Evolutionary conservation across 73 alveolate species (phyloP).

Genomic region (Stentor coeruleus): DNA sequence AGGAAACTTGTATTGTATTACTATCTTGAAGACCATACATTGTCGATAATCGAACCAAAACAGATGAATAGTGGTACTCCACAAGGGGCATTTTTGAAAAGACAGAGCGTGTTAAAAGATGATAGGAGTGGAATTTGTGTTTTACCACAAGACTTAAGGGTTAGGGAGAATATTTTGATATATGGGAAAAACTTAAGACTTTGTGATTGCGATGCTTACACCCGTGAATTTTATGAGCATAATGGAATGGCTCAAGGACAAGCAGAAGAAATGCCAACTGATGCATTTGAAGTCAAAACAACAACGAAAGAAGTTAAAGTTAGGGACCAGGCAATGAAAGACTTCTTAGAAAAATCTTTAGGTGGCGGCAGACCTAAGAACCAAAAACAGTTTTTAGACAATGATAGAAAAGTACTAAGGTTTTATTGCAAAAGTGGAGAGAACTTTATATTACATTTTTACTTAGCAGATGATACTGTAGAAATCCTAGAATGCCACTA

Average conservation of each 20-base stretch:
- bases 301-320: neutral
- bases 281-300: conserved; percentile 34
- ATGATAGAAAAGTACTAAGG: conserved; percentile 77
- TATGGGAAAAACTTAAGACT: conserved; percentile 65
- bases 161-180: conserved; percentile 69
- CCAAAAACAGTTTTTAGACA: conserved; percentile 84
- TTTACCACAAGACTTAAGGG: conserved; percentile 61
- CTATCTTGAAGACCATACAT: conserved; percentile 84
- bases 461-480: conserved; percentile 93
- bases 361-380: conserved; percentile 91
- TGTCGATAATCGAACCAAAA: conserved; percentile 75
- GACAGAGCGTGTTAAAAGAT: conserved; percentile 68
- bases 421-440: conserved; percentile 47
- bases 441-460: conserved; percentile 78
- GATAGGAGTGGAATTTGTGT: conserved; percentile 57
- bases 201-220: conserved; percentile 77
- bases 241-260: conserved; percentile 48
- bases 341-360: conserved; percentile 77
- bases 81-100: conserved; percentile 80
- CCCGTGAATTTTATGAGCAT: conserved; percentile 81
- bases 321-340: conserved; percentile 73
- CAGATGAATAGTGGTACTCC: conserved; percentile 88
- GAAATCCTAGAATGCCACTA: conserved; percentile 87
- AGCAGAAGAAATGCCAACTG: conserved; percentile 45
- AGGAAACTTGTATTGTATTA: conserved; percentile 65